These are phyloP conservation scores for Agrostemma githago DNA, from an alignment of 148 eudicot species.

Conservation along the genomic window DNA sequence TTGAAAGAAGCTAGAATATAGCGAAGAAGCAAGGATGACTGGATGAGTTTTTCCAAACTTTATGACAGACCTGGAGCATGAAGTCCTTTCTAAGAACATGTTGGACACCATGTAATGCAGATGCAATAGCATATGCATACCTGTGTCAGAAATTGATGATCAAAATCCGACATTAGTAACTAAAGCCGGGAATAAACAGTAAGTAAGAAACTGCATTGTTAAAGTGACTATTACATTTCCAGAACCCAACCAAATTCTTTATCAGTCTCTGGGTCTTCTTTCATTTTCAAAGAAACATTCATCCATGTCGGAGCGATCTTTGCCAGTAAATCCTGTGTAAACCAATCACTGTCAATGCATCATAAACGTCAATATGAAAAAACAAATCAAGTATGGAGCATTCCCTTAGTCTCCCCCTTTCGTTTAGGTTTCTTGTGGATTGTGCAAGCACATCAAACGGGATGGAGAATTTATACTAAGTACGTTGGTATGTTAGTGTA, in stretches of 20 bases:
- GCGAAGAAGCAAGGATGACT: not conserved
- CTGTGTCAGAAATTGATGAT: conserved; percentile 27
- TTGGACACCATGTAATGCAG: conserved; percentile 89
- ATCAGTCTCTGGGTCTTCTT: conserved; percentile 81
- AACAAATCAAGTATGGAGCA: not conserved
- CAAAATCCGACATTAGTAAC: not conserved
- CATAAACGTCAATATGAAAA: not conserved
- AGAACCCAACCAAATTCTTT: conserved; percentile 80
- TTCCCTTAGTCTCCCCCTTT: not conserved
- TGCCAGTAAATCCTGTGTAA: conserved; percentile 43
- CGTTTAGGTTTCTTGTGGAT: not conserved
- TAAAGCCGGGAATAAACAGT: conserved; percentile 6
- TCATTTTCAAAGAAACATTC: conserved; percentile 87
- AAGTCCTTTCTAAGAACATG: conserved; percentile 87
- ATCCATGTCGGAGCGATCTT: conserved; percentile 93
- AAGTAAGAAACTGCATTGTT: conserved; percentile 1
- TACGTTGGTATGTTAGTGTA: not conserved
- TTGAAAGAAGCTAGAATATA: not conserved
- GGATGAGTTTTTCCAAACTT: not conserved
- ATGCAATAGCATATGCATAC: conserved; percentile 98
- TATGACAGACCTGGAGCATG: conserved; percentile 77
- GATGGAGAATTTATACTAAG: not conserved
- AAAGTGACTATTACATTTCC: conserved; percentile 52
- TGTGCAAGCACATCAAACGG: not conserved
- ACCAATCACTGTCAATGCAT: not conserved